Evolutionary conservation across 169 alveolate genomes (phyloP).

Genomic region (Plasmodium relictum): DNA sequence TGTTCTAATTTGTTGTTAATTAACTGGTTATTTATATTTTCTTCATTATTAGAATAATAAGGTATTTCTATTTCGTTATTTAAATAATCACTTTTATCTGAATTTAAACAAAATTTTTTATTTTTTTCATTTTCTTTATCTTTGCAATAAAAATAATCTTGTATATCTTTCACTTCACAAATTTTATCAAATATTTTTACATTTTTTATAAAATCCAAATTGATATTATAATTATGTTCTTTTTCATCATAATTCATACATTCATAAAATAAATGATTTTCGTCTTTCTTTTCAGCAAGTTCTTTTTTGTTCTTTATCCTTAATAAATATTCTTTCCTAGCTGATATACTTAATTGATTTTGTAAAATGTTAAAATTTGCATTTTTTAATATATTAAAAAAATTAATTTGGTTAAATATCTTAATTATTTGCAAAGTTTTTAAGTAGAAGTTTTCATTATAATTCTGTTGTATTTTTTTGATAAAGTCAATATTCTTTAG

Average conservation of each 20-base stretch:
- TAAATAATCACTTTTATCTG: neutral
- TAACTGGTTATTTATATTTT: neutral
- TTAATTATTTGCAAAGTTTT: slow-evolving; percentile 39
- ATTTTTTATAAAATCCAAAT: slow-evolving; percentile 20
- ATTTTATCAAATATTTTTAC: slow-evolving; percentile 48
- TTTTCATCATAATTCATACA: slow-evolving; percentile 35
- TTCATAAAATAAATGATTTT: slow-evolving; percentile 50
- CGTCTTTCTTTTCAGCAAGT: neutral
- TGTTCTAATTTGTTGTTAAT: neutral
- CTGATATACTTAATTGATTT: neutral
- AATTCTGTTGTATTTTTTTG: slow-evolving; percentile 1
- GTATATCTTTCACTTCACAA: slow-evolving; percentile 14
- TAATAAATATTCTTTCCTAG: neutral
- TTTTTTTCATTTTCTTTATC: neutral
- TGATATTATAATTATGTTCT: neutral
- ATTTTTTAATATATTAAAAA: slow-evolving; percentile 56
- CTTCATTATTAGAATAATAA: neutral
- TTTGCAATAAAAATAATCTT: slow-evolving; percentile 6
- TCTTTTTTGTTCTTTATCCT: neutral
- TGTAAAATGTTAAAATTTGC: slow-evolving; percentile 11
- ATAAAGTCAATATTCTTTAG: slow-evolving; percentile 1
- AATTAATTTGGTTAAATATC: slow-evolving; percentile 49
- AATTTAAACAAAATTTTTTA: neutral
- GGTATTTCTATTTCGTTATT: neutral
- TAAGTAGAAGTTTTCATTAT: slow-evolving; percentile 28